A percentile compares a stretch with the other conserved stretches of the same genome.
Conservation (phyloP, 2,329 filamentous ascomycete genomes). For the Penicillium capsulatum region DNA sequence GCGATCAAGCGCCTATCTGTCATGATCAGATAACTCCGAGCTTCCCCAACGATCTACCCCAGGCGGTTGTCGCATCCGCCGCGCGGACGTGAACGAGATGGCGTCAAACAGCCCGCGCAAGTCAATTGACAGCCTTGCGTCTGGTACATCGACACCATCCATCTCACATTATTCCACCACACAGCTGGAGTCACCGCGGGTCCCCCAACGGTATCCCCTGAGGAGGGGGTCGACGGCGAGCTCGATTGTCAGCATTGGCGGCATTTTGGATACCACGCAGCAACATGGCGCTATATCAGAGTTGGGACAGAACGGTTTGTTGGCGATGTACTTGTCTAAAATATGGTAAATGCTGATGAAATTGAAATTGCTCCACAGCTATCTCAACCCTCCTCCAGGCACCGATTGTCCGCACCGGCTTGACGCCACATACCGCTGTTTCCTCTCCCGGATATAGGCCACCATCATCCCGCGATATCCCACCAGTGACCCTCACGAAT, state of each 20-base stretch:
- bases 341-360: constrained; percentile 8
- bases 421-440: constrained; percentile 69
- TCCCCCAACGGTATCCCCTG: constrained; percentile 34
- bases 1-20: constrained; percentile 24
- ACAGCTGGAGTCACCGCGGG: constrained; percentile 37
- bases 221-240: constrained; percentile 79
- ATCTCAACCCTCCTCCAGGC: constrained; percentile 92
- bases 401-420: constrained; percentile 81
- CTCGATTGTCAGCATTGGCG: constrained; percentile 82
- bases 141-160: constrained; percentile 50
- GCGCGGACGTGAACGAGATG: constrained; percentile 50
- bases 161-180: constrained; percentile 47
- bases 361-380: constrained; percentile 56
- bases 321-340: neutral
- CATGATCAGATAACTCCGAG: constrained; percentile 35
- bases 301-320: constrained; percentile 73
- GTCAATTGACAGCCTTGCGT: constrained; percentile 62
- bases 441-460: constrained; percentile 70
- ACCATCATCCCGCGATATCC: constrained; percentile 83
- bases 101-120: constrained; percentile 59
- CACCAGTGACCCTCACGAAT: constrained; percentile 85
- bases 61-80: constrained; percentile 33
- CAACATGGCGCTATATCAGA: constrained; percentile 61
- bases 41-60: constrained; percentile 25
- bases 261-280: constrained; percentile 67